Base-by-base conservation (phyloP, 2,329 filamentous ascomycete species). In the Thelonectria blattea region DNA sequence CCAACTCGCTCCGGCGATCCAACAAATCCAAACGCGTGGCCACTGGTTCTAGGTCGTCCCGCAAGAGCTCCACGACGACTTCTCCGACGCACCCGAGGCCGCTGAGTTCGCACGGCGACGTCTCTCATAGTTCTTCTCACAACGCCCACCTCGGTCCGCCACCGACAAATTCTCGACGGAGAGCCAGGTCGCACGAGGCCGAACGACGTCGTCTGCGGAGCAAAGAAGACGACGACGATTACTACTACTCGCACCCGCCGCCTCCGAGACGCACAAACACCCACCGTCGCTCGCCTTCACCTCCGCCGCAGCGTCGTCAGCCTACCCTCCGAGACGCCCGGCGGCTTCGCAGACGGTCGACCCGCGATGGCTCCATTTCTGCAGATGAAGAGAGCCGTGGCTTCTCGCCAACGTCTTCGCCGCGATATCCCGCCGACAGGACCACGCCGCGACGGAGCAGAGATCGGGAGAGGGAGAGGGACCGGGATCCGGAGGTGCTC, bases 291-390 rank as follows among this genome's bases (percentile, higher is more conserved):
- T 68, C 67, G n/a, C 58, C 68, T 2, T 69, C 67, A 1, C 67
- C 67, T 45, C 58, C 46, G 1, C 42, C 56, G 11, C 64, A 58
- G 24, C 61, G 54, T 56, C 64, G 24, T 48, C 17, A 56, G 50
- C 34, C 60, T 50, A 5, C 58, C 52, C 47, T 37, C 1, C 24
- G 53, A 2, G 52, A 56, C 9, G 20, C 60, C 1, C 48, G 62
- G 22, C 18, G 18, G 1, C 60, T 61, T 3, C 58, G 64, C 3
- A 63, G 60, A 4, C 67, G 68, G 1, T 47, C 63, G 30, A 67
- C 62, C 0, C 64, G 68, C 5, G 68, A 71, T 12, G 66, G 65
- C 2, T 66, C 68, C 18, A 61, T 68, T 17, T 71, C 68, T 0
- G 61, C 58, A 27, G 68, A 71, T 5, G 68, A 71, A 18, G 66